These are phyloP conservation scores for Sordariomycetes sp. DNA, from an alignment of 2,329 filamentous ascomycete species.

Conservation along the genomic window DNA sequence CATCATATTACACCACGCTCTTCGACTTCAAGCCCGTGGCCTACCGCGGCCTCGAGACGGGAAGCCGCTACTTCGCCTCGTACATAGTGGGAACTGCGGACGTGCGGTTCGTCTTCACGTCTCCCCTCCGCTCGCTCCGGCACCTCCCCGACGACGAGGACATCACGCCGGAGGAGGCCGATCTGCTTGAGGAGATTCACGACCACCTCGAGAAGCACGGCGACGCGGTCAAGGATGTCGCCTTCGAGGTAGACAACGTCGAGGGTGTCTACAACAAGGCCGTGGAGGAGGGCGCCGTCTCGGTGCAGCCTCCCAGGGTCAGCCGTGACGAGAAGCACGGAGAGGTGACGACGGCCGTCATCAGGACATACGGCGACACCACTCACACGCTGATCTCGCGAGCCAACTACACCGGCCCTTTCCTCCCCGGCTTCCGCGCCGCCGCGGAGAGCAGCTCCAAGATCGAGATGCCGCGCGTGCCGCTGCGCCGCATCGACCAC, in stretches of 20 bases:
- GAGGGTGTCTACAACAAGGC: conserved; percentile 69
- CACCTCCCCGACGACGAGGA: conserved; percentile 47
- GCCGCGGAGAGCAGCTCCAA: conserved; percentile 28
- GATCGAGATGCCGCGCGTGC: conserved; percentile 47
- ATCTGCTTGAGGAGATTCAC: conserved; percentile 64
- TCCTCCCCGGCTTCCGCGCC: conserved; percentile 72
- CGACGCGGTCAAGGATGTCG: conserved; percentile 89
- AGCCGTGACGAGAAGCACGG: conserved; percentile 50
- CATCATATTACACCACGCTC: conserved; percentile 75
- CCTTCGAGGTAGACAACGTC: conserved; percentile 88
- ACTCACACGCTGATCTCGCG: conserved; percentile 85
- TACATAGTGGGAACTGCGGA: conserved; percentile 72
- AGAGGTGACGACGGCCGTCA: conserved; percentile 62
- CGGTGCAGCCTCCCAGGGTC: conserved; percentile 50
- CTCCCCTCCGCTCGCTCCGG: conserved; percentile 56
- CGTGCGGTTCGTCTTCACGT: conserved; percentile 76
- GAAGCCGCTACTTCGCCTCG: conserved; percentile 68
- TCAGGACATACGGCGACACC: conserved; percentile 89
- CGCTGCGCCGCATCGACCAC: conserved; percentile 76
- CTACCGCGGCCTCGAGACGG: conserved; percentile 82
- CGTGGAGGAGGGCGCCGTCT: conserved; percentile 49
- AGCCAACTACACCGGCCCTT: conserved; percentile 57
- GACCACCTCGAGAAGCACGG: conserved; percentile 77
- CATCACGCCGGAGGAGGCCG: conserved; percentile 52
- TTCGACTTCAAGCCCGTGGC: conserved; percentile 80